Conservation (phyloP, 2,329 filamentous ascomycete species). For the Ophiostoma montium region DNA sequence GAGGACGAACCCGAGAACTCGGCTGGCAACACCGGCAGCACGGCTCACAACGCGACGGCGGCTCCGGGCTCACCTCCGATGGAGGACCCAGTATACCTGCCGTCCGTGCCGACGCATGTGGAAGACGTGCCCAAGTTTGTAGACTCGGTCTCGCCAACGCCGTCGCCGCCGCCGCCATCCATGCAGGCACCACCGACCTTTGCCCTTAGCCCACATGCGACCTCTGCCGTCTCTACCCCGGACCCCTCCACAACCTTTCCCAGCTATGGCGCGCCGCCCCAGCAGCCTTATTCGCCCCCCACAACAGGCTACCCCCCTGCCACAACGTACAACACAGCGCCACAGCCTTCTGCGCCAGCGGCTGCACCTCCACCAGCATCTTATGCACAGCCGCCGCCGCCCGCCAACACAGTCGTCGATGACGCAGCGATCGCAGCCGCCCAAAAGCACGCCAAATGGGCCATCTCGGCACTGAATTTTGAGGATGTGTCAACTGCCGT, state of each 20-base stretch:
- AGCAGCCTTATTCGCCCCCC: conserved; percentile 13
- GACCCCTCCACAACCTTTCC: conserved; percentile 15
- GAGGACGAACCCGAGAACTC: conserved; percentile 37
- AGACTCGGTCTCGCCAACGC: neutral
- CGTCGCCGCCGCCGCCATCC: neutral
- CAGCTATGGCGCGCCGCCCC: conserved; percentile 17
- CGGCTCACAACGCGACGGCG: neutral
- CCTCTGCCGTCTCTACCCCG: conserved; percentile 3
- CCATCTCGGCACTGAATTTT: conserved; percentile 91
- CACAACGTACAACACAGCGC: neutral
- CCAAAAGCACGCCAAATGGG: conserved; percentile 94
- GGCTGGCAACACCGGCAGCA: conserved; percentile 15
- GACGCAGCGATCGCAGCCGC: conserved; percentile 60
- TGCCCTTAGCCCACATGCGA: conserved; percentile 5
- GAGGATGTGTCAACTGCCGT: conserved; percentile 88
- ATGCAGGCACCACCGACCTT: neutral
- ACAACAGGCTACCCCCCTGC: conserved; percentile 4
- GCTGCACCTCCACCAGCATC: neutral
- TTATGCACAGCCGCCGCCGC: neutral
- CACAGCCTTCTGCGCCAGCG: neutral
- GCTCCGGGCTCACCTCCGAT: neutral
- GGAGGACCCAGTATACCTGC: neutral
- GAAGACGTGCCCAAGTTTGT: no score
- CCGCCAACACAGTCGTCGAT: conserved; percentile 29
- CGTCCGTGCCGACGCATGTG: neutral